Evolutionary conservation across 331 rosid species (phyloP).

Genomic region (Pyrus hybrid): DNA sequence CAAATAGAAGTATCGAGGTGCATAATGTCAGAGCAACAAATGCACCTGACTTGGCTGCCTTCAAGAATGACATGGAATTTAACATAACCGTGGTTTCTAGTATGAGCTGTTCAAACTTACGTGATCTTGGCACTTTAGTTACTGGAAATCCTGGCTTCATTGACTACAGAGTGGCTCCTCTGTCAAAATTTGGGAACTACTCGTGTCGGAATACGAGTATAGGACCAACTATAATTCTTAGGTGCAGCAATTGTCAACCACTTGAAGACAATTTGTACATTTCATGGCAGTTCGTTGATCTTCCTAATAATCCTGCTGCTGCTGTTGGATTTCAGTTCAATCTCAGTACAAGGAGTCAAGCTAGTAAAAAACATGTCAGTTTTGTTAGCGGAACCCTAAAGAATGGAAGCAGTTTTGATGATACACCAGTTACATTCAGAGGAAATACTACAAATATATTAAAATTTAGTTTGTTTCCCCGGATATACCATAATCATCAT

Average conservation of each 20-base stretch:
- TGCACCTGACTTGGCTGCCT: constrained; percentile 63
- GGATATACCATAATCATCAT: constrained; percentile 53
- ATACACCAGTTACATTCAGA: constrained; percentile 78
- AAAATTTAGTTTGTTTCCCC: constrained; percentile 79
- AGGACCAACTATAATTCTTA: constrained; percentile 65
- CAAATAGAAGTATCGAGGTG: constrained; percentile 83
- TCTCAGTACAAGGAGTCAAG: constrained; percentile 49
- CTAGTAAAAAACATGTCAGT: constrained; percentile 44
- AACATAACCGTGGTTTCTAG: constrained; percentile 73
- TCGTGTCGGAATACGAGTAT: constrained; percentile 74
- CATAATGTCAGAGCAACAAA: constrained; percentile 80
- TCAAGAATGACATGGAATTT: constrained; percentile 77
- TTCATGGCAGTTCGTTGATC: constrained; percentile 83
- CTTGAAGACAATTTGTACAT: constrained; percentile 58
- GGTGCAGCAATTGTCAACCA: constrained; percentile 53
- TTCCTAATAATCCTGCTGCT: constrained; percentile 71
- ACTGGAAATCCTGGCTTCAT: constrained; percentile 76
- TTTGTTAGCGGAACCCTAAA: constrained; percentile 67
- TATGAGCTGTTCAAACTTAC: constrained; percentile 88
- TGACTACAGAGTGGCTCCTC: constrained; percentile 48
- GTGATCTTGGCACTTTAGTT: constrained; percentile 53
- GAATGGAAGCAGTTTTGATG: constrained; percentile 60
- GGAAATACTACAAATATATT: constrained; percentile 60
- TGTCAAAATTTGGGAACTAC: constrained; percentile 57
- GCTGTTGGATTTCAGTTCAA: constrained; percentile 94